These are phyloP conservation scores for Neofusicoccum laricinum DNA, from an alignment of 2,329 filamentous ascomycete genomes.

Conservation along the genomic window DNA sequence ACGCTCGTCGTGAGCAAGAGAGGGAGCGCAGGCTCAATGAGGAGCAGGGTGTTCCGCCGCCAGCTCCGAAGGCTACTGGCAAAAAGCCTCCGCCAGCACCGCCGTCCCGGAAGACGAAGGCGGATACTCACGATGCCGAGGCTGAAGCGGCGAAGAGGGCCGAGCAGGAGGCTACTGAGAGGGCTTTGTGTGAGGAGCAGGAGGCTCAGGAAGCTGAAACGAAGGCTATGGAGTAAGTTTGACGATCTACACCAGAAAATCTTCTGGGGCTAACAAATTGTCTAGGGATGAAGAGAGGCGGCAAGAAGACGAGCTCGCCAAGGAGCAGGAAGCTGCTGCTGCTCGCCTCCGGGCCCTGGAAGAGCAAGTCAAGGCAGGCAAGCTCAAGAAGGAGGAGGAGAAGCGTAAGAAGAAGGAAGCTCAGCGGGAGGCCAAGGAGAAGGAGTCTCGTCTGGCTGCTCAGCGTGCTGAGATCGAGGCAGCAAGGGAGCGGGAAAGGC, in stretches of 20 bases:
- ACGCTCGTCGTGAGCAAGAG: constrained; percentile 82
- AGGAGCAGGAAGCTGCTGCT: constrained; percentile 76
- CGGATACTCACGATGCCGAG: constrained; percentile 57
- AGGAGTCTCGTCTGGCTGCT: constrained; percentile 78
- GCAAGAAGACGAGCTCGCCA: constrained; percentile 77
- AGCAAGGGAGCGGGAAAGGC: constrained; percentile 82
- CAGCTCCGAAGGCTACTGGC: constrained; percentile 38
- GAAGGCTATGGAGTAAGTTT: constrained; percentile 76
- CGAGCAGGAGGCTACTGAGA: constrained; percentile 54
- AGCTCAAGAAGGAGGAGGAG: constrained; percentile 94
- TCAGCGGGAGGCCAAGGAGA: constrained; percentile 79
- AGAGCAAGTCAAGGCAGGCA: constrained; percentile 89
- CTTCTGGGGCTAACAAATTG: constrained; percentile 27
- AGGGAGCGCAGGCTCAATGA: constrained; percentile 78
- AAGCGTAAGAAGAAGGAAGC: constrained; percentile 90
- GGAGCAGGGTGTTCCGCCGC: constrained; percentile 65
- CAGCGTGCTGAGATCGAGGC: constrained; percentile 90
- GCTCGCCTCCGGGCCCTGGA: constrained; percentile 85
- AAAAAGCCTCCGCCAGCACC: constrained; percentile 65
- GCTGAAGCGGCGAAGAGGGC: constrained; percentile 57
- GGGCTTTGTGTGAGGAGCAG: constrained; percentile 64
- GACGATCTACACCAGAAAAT: background rate
- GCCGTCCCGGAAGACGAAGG: constrained; percentile 68
- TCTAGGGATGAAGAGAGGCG: constrained; percentile 67
- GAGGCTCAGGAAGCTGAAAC: constrained; percentile 72